Evolutionary conservation across 305 asterid genomes (phyloP), one percentile per base, ranked within the genome.

Genomic region (Solanum aculeatissimum): DNA sequence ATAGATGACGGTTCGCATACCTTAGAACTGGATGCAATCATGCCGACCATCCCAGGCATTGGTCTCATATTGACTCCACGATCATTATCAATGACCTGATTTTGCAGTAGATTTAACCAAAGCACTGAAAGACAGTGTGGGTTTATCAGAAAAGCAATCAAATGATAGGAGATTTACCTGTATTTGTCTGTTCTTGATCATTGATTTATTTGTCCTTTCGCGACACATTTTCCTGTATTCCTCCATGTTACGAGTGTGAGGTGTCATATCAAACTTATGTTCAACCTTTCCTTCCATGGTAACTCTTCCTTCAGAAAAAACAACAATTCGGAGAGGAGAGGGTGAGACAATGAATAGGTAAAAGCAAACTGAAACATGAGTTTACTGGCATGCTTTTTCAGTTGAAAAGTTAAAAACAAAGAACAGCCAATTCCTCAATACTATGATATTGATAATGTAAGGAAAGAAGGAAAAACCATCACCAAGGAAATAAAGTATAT

Each of bases 51-150:
- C 83, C 95, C 96, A 57, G 97, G 96, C 93, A 95, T 92, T 55
- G 98, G 94, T 90, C 96, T 91, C 98, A 95, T 94, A 88, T 91
- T 94, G 84, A 85, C 94, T 85, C 98, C 98, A 87, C 92, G 94
- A 82, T 92, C 98, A 87, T 93, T 94, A 87, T 92, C 91, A 45
- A 95, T 91, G 68, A 95, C 93, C 98, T 95, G 89, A 85, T 83
- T 85, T 18, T 82, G 57, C 83, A 84, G 18, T 68, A 84, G 87
- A 25, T 84, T 40, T 88, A 82, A 78, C 45, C 81, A 85, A 69
- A 42, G 63, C 23, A 49, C 63, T 43, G 47, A 29, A 68, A 35
- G 84, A 57, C 18, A 12, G 62, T 15, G 13, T 11, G 7, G 19
- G 47, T 9, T 35, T 70, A 23, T 49, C 62, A 75, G 63, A 75